Conservation (phyloP, 2,329 filamentous ascomycete species). For the Pezicula rhizophila region DNA sequence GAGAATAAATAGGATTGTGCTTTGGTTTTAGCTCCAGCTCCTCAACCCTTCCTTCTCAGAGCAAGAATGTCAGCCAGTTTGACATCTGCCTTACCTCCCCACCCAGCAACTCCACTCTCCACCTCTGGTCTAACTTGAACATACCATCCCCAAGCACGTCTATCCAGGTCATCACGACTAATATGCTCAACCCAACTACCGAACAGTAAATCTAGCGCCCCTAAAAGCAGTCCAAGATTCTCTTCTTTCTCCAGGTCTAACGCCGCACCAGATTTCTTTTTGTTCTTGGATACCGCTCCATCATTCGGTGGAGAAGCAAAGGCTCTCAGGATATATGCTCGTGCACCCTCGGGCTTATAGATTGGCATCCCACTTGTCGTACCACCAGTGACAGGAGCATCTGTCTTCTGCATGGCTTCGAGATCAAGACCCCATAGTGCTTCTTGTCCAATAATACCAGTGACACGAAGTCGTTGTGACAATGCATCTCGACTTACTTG, state of each 20-base stretch:
- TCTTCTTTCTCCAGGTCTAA: conserved; percentile 57
- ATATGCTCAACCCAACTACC: conserved; percentile 67
- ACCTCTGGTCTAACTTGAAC: conserved; percentile 70
- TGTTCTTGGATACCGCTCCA: conserved; percentile 25
- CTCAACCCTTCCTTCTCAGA: conserved; percentile 38
- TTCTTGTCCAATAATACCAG: conserved; percentile 40
- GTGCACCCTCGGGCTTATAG: conserved; percentile 65
- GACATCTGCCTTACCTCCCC: conserved; percentile 74
- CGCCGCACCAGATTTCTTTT: conserved; percentile 47
- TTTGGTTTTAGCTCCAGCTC: background rate
- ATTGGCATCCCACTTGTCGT: conserved; percentile 57
- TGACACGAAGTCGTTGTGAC: conserved; percentile 40
- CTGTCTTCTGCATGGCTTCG: conserved; percentile 35
- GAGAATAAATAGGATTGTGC: too few species aligned
- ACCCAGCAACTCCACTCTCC: conserved; percentile 66
- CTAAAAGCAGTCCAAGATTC: conserved; percentile 64
- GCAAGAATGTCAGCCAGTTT: conserved; percentile 60
- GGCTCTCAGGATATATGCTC: conserved; percentile 49
- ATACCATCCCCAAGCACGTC: conserved; percentile 78
- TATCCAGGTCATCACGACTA: conserved; percentile 61
- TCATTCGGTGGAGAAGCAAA: conserved; percentile 41
- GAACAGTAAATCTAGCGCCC: conserved; percentile 65
- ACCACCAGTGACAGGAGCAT: conserved; percentile 19
- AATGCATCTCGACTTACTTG: conserved; percentile 50
- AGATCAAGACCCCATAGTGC: conserved; percentile 56